Percentiles rank a stretch among this genome's conserved stretches.
phyloP scores from a whole-genome alignment of 176 grass and related monocot species.

The Otatea glauca region DNA sequence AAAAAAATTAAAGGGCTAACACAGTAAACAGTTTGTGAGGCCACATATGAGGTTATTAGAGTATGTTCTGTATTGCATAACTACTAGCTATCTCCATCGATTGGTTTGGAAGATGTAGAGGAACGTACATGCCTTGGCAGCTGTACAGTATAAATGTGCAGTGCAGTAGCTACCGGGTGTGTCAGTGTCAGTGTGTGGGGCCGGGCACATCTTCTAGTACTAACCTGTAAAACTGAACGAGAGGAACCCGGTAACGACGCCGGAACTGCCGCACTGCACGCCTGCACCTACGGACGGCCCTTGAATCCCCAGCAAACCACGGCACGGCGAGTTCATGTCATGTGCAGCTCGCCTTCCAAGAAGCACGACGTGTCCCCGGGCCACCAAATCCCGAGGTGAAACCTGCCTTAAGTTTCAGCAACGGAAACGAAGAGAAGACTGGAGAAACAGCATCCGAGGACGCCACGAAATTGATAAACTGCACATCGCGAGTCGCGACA shows the following conservation, averaged over 20 bases:
- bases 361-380: background rate
- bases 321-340: background rate
- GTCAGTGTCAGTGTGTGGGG: background rate
- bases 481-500: no score
- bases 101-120: background rate
- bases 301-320: no score
- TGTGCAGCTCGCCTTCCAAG: background rate
- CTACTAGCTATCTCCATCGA: no score
- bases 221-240: no score
- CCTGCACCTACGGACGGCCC: background rate
- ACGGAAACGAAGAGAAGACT: background rate
- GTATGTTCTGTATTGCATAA: no score
- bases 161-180: background rate
- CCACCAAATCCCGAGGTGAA: background rate
- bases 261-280: background rate
- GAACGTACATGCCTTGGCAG: background rate
- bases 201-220: background rate
- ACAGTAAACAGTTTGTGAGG: no score
- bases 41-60: no score
- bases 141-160: background rate
- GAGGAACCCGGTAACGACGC: conserved; percentile 4
- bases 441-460: no score
- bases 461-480: no score
- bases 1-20: no score
- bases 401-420: background rate